Evolutionary conservation across 805 yeast species (phyloP).

Genomic region (Suhomyces emberorum): DNA sequence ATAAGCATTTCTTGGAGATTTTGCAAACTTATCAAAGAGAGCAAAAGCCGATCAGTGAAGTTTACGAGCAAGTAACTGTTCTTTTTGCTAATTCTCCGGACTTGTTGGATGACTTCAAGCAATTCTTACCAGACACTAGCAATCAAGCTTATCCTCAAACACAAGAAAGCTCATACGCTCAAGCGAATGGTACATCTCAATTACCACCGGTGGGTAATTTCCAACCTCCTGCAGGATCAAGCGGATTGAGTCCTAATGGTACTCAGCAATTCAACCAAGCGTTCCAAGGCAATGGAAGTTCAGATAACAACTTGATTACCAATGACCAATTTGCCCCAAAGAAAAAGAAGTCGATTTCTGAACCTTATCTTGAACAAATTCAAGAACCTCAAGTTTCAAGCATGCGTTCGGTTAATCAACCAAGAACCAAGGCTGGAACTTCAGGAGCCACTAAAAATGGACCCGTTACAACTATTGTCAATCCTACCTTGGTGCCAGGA

Average conservation of each 20-base stretch:
- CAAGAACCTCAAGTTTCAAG: slow-evolving; percentile 51
- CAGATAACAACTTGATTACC: slow-evolving; percentile 8
- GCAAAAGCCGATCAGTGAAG: slow-evolving; percentile 92
- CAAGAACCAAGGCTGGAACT: not conserved
- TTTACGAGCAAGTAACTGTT: slow-evolving; percentile 86
- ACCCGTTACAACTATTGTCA: slow-evolving; percentile 34
- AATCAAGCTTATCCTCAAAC: slow-evolving; percentile 28
- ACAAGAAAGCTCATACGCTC: slow-evolving; percentile 24
- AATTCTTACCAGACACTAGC: slow-evolving; percentile 86
- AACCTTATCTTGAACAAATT: slow-evolving; percentile 29
- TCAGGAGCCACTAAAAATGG: slow-evolving; percentile 18
- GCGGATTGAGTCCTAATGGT: slow-evolving; percentile 23
- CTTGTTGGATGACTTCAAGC: slow-evolving; percentile 88
- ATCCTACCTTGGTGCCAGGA: slow-evolving; percentile 77
- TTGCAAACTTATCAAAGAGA: slow-evolving; percentile 96
- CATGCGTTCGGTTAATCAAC: slow-evolving; percentile 33
- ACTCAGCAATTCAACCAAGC: slow-evolving; percentile 16
- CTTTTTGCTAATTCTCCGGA: slow-evolving; percentile 94
- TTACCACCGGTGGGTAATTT: slow-evolving; percentile 89
- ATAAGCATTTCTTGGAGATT: slow-evolving; percentile 90
- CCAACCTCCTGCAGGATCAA: slow-evolving; percentile 55
- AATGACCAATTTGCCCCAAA: slow-evolving; percentile 7
- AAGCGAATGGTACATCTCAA: slow-evolving; percentile 40
- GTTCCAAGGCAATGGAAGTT: slow-evolving; percentile 2
- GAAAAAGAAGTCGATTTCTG: slow-evolving; percentile 26